Evolutionary conservation across 192 early-diverging fungal species (phyloP), one percentile per base, ranked within the genome.

Genomic region (Podila epigama): DNA sequence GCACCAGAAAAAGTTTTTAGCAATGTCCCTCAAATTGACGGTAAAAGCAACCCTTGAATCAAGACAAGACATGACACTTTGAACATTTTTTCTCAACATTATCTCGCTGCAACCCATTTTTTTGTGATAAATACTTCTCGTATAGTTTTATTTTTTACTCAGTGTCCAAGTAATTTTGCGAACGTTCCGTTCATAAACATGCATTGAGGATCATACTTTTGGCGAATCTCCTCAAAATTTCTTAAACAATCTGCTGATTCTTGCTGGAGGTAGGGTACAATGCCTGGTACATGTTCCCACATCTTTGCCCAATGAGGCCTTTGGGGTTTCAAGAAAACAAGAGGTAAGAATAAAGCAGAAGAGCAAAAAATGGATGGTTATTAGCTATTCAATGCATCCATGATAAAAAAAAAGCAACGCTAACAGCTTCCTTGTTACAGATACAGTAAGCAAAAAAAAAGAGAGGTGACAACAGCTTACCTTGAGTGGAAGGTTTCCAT

Each of bases 221-320:
- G 28, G 10, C 68, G 58, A 13, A 70, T 32, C 1, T 2, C 40
- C 33, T 70, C 68, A 60, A 70, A 70, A 15, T n/a, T 35, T 18
- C 39, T 18, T 10, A 54, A 1, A 33, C 51, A 32, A 35, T 54
- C 35, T 12, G 27, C 28, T 18, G 44, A 20, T n/a, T 36, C 3
- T 18, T 55, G 18, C 32, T n/a, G 48, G n/a, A 70, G 11, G 32
- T 70, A 55, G n/a, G 34, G 34, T 2, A 29, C 61, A 40, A 70
- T 70, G 7, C 41, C 39, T 2, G 68, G 68, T 2, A 70, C 31
- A 28, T 61, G 13, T 55, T 70, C 59, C 59, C 68, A 70, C 0
- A 13, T 22, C 61, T 70, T 70, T 0, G 59, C 68, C 59, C 68
- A 70, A 61, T 70, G 68, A 33, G 59, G 68, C 40, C 63, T 65